Evolutionary conservation across 306 rosid species (phyloP).

Genomic region (Lathyrus tuberosus): DNA sequence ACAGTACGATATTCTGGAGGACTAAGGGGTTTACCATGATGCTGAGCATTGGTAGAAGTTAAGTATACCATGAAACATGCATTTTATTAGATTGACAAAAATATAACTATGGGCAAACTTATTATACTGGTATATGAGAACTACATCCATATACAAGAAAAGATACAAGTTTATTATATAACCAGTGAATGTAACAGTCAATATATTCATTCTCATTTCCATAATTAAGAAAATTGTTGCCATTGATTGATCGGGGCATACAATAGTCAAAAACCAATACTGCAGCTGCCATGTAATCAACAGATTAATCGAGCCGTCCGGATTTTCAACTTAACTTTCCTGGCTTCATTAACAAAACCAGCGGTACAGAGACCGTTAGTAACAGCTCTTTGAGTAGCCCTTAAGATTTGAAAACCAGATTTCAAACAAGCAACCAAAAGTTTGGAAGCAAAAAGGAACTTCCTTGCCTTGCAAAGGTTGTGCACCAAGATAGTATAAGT

Average conservation of each 20-base stretch:
- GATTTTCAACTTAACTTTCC: conserved; percentile 55
- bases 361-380: conserved; percentile 55
- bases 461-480: conserved; percentile 75
- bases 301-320: conserved; percentile 42
- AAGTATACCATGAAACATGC: no score
- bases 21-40: no score
- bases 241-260: conserved; percentile 4
- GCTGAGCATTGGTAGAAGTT: no score
- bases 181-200: not conserved
- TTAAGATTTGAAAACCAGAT: conserved; percentile 56
- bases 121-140: not conserved
- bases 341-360: conserved; percentile 66
- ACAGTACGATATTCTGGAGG: no score
- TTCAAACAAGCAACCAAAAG: conserved; percentile 57
- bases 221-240: not conserved
- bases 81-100: no score
- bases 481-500: conserved; percentile 69
- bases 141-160: conserved; percentile 12
- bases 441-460: conserved; percentile 66
- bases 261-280: conserved; percentile 5
- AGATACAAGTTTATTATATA: conserved; percentile 7
- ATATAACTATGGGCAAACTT: no score
- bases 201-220: conserved; percentile 21
- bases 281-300: conserved; percentile 36
- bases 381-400: conserved; percentile 65